Conservation (phyloP, 192 early-diverging fungal genomes). For the Backusella psychrophila region DNA sequence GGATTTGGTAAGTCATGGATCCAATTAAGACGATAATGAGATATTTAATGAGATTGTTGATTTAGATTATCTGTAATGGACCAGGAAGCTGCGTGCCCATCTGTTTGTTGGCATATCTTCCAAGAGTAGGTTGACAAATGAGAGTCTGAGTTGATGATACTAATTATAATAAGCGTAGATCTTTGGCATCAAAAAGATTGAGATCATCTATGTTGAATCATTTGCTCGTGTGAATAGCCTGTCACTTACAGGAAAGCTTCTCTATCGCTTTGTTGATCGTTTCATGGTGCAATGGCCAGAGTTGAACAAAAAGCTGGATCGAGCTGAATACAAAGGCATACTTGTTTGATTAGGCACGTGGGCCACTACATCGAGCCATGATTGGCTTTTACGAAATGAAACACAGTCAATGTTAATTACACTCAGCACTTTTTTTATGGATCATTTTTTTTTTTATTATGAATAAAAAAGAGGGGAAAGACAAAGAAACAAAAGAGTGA, state of each 20-base stretch:
- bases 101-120: conserved; percentile 57
- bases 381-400: not conserved
- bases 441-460: not conserved
- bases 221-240: conserved; percentile 82
- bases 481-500: not conserved
- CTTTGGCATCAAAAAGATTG: conserved; percentile 51
- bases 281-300: conserved; percentile 94
- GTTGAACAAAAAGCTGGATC: conserved; percentile 51
- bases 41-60: not conserved
- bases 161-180: conserved; percentile 26
- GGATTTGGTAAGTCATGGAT: conserved; percentile 50
- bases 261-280: conserved; percentile 75
- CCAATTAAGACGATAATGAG: not conserved
- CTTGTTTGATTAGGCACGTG: conserved; percentile 52
- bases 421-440: not conserved
- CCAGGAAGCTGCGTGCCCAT: conserved; percentile 86
- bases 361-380: not conserved
- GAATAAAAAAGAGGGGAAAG: not conserved
- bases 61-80: conserved; percentile 81
- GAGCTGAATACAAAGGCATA: conserved; percentile 58
- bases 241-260: conserved; percentile 85
- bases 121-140: conserved; percentile 42
- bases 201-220: conserved; percentile 86
- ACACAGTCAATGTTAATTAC: not conserved
- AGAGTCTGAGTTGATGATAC: not conserved